Percentiles rank a stretch among this genome's conserved stretches.
Conservation (phyloP, 805 yeast species). For the Ogataea corticis region DNA sequence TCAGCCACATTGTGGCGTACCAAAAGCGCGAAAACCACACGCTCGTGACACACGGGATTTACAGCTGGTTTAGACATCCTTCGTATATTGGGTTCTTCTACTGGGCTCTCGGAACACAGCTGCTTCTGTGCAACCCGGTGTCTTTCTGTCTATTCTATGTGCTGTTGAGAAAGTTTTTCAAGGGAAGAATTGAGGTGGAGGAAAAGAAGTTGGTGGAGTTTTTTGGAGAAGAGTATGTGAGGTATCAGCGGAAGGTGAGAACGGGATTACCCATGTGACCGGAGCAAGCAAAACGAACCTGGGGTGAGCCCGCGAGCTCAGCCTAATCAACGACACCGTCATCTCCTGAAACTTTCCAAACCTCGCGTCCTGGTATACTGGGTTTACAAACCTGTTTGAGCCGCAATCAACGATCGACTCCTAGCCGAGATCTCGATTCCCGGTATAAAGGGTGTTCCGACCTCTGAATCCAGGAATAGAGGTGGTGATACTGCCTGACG, state of each 20-base stretch:
- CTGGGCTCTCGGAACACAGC: slow-evolving; percentile 90
- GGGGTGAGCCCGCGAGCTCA: no score
- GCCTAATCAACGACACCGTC: no score
- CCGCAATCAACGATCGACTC: no score
- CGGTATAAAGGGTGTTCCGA: no score
- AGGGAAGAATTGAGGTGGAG: slow-evolving; percentile 65
- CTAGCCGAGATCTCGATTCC: no score
- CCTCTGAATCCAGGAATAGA: no score
- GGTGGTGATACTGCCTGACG: no score
- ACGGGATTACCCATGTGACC: slow-evolving; percentile 80
- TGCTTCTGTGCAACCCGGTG: slow-evolving; percentile 66
- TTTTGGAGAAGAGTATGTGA: slow-evolving; percentile 66
- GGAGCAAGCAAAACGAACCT: no score
- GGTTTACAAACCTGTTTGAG: no score
- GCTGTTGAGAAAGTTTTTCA: slow-evolving; percentile 72
- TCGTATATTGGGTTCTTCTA: slow-evolving; percentile 87
- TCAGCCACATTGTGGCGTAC: slow-evolving; percentile 75
- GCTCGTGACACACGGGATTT: slow-evolving; percentile 75
- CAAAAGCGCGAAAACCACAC: slow-evolving; percentile 54
- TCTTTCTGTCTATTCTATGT: slow-evolving; percentile 52
- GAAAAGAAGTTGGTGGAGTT: slow-evolving; percentile 64
- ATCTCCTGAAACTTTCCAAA: no score
- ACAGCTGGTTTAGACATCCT: slow-evolving; percentile 74
- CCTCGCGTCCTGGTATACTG: no score
- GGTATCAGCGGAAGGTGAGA: slow-evolving; percentile 50